These are phyloP conservation scores for Tympanopsis confertula DNA, from an alignment of 2,329 filamentous ascomycete species.

Conservation along the genomic window DNA sequence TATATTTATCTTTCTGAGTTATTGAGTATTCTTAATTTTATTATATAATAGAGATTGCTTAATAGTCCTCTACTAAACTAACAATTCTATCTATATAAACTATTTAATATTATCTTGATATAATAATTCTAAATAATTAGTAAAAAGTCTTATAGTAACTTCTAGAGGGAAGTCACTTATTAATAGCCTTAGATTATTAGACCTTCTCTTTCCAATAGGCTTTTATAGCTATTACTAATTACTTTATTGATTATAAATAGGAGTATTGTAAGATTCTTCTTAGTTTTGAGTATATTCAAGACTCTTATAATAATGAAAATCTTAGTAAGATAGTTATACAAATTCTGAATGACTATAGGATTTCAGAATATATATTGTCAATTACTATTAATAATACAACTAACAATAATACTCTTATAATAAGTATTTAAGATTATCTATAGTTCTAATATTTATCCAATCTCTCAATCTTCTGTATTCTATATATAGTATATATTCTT, in stretches of 20 bases:
- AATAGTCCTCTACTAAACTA: not conserved
- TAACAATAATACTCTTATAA: not conserved
- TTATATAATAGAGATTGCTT: not conserved
- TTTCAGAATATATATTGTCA: not conserved
- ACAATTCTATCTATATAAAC: not conserved
- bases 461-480: constrained; percentile 3
- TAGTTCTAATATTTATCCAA: not conserved
- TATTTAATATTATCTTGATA: not conserved
- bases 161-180: not conserved
- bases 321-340: not conserved
- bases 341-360: not conserved
- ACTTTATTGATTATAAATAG: not conserved
- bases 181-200: not conserved
- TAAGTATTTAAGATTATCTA: not conserved
- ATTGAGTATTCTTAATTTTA: not conserved
- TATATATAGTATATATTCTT: constrained; percentile 6
- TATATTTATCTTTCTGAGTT: not conserved
- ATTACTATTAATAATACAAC: not conserved
- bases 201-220: not conserved
- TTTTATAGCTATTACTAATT: not conserved
- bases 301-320: not conserved
- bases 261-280: not conserved
- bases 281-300: not conserved
- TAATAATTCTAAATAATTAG: not conserved
- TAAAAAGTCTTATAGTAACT: not conserved